These are phyloP conservation scores for Aspergillus melleus DNA, from an alignment of 2,329 filamentous ascomycete species.

Conservation along the genomic window DNA sequence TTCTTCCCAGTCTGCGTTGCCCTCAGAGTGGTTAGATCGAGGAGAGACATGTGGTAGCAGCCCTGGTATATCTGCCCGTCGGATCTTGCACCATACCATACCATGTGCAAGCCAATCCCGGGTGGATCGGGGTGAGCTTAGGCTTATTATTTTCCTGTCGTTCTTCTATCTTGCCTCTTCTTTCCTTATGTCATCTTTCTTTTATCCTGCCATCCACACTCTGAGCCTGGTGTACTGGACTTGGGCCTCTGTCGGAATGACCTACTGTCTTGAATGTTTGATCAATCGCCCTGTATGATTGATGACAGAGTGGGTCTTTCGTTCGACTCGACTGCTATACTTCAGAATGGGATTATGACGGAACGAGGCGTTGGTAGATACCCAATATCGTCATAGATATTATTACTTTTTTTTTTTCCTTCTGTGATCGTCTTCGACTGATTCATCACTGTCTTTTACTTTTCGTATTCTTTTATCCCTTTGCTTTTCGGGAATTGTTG, in stretches of 20 bases:
- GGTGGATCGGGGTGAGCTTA: constrained; percentile 9
- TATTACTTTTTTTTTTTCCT: constrained; percentile 22
- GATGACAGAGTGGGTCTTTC: constrained; percentile 24
- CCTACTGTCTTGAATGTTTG: constrained; percentile 26
- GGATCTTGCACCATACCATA: constrained; percentile 14
- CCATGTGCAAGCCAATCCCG: constrained; percentile 11
- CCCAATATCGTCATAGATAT: constrained; percentile 39
- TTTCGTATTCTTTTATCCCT: neutral
- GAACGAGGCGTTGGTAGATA: constrained; percentile 47
- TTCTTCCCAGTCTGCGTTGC: constrained; percentile 42
- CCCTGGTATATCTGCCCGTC: constrained; percentile 22
- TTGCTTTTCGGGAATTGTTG: constrained; percentile 4
- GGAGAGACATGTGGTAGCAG: constrained; percentile 27
- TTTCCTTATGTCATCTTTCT: constrained; percentile 22
- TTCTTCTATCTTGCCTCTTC: constrained; percentile 21
- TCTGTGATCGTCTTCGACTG: constrained; percentile 9
- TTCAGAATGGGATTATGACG: constrained; percentile 38
- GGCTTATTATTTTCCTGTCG: constrained; percentile 18
- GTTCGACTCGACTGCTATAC: constrained; percentile 26
- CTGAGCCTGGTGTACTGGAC: constrained; percentile 31
- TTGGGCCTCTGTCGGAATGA: constrained; percentile 33
- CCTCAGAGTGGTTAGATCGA: constrained; percentile 40
- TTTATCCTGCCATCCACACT: constrained; percentile 21
- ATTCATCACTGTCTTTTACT: constrained; percentile 3
- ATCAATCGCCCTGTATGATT: constrained; percentile 20